Evolutionary conservation across 257 asterid species (phyloP).

Genomic region (Nicotiana sylvestris): DNA sequence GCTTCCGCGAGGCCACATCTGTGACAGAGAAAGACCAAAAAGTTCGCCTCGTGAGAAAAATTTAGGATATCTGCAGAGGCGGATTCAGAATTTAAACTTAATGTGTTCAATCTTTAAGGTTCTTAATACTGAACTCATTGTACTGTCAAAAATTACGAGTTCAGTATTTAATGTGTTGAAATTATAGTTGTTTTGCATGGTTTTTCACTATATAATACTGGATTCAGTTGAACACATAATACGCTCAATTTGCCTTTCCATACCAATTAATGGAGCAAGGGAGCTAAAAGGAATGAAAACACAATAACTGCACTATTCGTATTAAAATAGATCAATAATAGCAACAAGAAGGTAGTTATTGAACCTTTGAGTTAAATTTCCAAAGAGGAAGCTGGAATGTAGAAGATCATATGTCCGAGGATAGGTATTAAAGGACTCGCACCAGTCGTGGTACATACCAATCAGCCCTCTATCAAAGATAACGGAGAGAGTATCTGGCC

Average conservation of each 20-base stretch:
- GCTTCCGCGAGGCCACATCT: constrained; percentile 60
- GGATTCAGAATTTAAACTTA: no score
- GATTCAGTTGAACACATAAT: no score
- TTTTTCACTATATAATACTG: no score
- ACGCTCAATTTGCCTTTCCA: no score
- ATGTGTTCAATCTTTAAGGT: no score
- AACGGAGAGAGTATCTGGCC: constrained; percentile 51
- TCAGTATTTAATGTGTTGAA: no score
- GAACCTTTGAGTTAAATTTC: constrained; percentile 50
- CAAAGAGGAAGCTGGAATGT: constrained; percentile 58
- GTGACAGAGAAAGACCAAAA: background rate
- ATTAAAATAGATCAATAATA: background rate
- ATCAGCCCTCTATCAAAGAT: constrained; percentile 69
- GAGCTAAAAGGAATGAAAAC: no score
- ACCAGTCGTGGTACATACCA: constrained; percentile 79
- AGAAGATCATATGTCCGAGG: constrained; percentile 76
- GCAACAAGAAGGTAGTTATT: background rate
- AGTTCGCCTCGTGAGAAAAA: background rate
- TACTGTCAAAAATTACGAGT: no score
- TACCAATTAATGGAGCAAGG: no score
- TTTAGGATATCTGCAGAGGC: background rate
- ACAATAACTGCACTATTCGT: background rate
- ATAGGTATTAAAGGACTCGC: constrained; percentile 68
- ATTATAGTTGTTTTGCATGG: no score
- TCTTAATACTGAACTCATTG: no score